Conservation (phyloP, 768 basidiomycete genomes). For the Cystobasidium onofrii region DNA sequence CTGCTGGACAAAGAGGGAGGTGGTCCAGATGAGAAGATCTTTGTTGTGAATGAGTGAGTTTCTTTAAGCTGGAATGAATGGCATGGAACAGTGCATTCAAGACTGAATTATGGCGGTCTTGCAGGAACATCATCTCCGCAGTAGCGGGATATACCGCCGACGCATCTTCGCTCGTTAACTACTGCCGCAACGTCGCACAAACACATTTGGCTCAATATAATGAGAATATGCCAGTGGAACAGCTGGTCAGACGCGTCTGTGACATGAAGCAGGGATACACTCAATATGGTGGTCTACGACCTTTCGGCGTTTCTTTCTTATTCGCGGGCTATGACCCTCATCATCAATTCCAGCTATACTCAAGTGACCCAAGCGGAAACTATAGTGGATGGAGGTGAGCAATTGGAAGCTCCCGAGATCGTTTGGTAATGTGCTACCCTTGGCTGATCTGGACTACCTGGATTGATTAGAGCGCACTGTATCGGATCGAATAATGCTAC, state of each 20-base stretch:
- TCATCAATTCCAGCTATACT: slow-evolving; percentile 93
- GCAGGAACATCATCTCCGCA: slow-evolving; percentile 86
- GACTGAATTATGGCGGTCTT: background rate
- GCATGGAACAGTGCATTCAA: too few species aligned
- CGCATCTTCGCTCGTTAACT: slow-evolving; percentile 94
- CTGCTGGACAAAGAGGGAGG: slow-evolving; percentile 90
- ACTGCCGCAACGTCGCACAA: slow-evolving; percentile 81
- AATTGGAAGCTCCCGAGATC: too few species aligned
- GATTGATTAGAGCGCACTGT: slow-evolving; percentile 97
- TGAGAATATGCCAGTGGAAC: slow-evolving; percentile 94
- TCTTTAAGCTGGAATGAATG: too few species aligned
- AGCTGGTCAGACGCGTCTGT: slow-evolving; percentile 84
- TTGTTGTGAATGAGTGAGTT: slow-evolving; percentile 65
- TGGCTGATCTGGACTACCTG: slow-evolving; percentile 66
- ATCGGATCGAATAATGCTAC: slow-evolving; percentile 98
- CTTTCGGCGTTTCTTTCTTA: slow-evolving; percentile 92
- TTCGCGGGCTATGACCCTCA: slow-evolving; percentile 96
- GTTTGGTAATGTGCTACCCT: too few species aligned
- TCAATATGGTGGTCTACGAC: slow-evolving; percentile 66
- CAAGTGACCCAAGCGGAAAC: slow-evolving; percentile 96
- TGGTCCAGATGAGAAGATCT: slow-evolving; percentile 97
- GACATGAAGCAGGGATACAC: slow-evolving; percentile 82
- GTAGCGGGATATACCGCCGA: slow-evolving; percentile 95
- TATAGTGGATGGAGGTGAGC: slow-evolving; percentile 52
- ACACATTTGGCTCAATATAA: slow-evolving; percentile 80